These are phyloP conservation scores for Lineolata rhizophorae DNA, from an alignment of 495 filamentous ascomycete species.

Conservation along the genomic window DNA sequence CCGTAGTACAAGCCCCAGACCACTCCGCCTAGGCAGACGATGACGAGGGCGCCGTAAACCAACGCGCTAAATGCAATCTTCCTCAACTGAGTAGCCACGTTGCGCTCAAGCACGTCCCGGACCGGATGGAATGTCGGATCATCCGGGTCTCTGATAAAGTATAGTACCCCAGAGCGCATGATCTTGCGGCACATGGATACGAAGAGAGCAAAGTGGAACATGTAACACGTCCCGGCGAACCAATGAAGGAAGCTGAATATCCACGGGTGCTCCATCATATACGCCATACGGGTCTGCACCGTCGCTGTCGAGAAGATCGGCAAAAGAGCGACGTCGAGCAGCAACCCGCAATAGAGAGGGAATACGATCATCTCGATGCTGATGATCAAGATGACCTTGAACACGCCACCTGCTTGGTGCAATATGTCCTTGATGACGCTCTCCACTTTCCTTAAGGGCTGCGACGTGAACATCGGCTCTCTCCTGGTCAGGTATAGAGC, in stretches of 20 bases:
- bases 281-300: constrained; percentile 48
- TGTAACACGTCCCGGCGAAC: constrained; percentile 97
- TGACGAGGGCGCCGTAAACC: constrained; percentile 83
- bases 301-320: constrained; percentile 70
- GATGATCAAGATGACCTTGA: constrained; percentile 97
- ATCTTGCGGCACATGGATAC: constrained; percentile 99
- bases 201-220: constrained; percentile 98
- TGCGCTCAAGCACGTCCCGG: constrained; percentile 86
- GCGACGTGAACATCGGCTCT: constrained; percentile 37
- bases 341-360: constrained; percentile 79
- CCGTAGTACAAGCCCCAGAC: constrained; percentile 68
- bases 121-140: constrained; percentile 97
- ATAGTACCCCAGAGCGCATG: constrained; percentile 79
- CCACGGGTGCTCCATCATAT: constrained; percentile 50
- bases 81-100: constrained; percentile 74
- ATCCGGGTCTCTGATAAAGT: constrained; percentile 97
- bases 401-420: constrained; percentile 81
- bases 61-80: constrained; percentile 93
- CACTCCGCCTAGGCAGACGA: constrained; percentile 82
- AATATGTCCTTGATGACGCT: constrained; percentile 61
- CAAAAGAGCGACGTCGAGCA: constrained; percentile 73
- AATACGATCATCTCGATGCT: constrained; percentile 98
- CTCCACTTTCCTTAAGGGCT: constrained; percentile 50
- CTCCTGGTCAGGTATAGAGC: constrained; percentile 55
- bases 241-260: constrained; percentile 93